Conservation (phyloP, 441 rosid species). For the Pelargonium myrrhifolium region DNA sequence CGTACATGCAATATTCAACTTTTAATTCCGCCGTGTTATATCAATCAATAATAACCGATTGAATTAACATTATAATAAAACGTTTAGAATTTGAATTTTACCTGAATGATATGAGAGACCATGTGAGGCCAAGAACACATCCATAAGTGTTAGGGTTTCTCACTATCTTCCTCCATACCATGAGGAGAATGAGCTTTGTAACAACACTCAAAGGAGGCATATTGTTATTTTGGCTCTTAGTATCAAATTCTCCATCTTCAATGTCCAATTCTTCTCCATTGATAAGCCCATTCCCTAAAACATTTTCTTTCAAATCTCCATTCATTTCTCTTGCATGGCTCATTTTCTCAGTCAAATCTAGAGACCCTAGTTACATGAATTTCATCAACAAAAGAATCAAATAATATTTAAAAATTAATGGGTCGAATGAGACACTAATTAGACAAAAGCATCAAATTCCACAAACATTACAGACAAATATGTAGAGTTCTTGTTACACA, state of each 20-base stretch:
- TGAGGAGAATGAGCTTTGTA: conserved; percentile 12
- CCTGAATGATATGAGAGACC: conserved; percentile 27
- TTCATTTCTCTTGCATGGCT: background rate
- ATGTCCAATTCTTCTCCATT: background rate
- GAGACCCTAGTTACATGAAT: background rate
- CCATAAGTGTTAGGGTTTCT: conserved; percentile 28
- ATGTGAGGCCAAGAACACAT: conserved; percentile 19
- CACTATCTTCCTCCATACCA: conserved; percentile 27
- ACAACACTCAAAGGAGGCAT: background rate
- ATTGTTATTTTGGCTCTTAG: background rate
- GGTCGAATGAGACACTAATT: background rate
- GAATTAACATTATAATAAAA: background rate
- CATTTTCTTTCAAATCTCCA: background rate
- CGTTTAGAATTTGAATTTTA: background rate
- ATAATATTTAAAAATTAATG: background rate
- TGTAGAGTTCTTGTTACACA: too few relatives aligned
- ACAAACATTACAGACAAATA: background rate
- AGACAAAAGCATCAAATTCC: background rate
- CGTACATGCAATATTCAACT: too few relatives aligned
- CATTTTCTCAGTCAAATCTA: background rate
- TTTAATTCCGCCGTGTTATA: background rate
- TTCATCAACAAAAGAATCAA: background rate
- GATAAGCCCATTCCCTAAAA: background rate
- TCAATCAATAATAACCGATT: too few relatives aligned
- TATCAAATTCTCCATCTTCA: background rate